Conservation (phyloP, 1,284 basidiomycete genomes). For the Cryptococcus sp. region DNA sequence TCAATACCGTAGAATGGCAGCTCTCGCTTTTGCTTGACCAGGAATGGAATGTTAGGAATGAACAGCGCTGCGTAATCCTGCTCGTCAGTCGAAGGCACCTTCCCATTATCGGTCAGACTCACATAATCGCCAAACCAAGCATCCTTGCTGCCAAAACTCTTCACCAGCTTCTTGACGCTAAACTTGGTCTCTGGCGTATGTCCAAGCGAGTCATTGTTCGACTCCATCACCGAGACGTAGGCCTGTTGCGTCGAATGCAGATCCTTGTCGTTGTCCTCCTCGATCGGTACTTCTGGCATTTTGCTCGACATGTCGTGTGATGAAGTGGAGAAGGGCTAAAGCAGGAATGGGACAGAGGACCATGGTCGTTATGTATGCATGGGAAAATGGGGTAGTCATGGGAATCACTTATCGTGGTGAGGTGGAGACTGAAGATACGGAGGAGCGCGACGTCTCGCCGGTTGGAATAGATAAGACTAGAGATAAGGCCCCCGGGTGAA, state of each 20-base stretch:
- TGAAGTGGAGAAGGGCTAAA: too few species aligned
- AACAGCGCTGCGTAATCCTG: slow-evolving; percentile 27
- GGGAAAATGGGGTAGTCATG: too few species aligned
- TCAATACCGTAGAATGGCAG: slow-evolving; percentile 32
- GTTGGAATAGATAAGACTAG: too few species aligned
- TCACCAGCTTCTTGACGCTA: slow-evolving; percentile 4
- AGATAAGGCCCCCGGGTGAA: too few species aligned
- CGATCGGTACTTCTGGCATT: background rate
- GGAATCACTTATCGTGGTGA: too few species aligned
- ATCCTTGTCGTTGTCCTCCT: background rate
- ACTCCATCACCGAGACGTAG: slow-evolving; percentile 1
- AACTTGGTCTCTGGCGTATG: slow-evolving; percentile 10
- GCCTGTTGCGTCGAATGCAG: background rate
- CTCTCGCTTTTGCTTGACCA: slow-evolving; percentile 19
- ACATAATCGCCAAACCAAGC: slow-evolving; percentile 33
- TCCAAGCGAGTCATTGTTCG: slow-evolving; percentile 8
- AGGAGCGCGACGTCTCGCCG: too few species aligned
- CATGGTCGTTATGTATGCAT: too few species aligned
- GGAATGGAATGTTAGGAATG: slow-evolving; percentile 31
- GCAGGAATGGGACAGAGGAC: too few species aligned
- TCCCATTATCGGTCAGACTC: background rate
- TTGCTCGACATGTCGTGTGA: too few species aligned
- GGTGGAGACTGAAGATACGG: too few species aligned
- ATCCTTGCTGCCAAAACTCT: slow-evolving; percentile 17
- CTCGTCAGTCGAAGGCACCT: background rate